Evolutionary conservation across 495 filamentous ascomycete species (phyloP), one percentile per base, ranked within the genome.

Genomic region (Aspergillus conjunctus): DNA sequence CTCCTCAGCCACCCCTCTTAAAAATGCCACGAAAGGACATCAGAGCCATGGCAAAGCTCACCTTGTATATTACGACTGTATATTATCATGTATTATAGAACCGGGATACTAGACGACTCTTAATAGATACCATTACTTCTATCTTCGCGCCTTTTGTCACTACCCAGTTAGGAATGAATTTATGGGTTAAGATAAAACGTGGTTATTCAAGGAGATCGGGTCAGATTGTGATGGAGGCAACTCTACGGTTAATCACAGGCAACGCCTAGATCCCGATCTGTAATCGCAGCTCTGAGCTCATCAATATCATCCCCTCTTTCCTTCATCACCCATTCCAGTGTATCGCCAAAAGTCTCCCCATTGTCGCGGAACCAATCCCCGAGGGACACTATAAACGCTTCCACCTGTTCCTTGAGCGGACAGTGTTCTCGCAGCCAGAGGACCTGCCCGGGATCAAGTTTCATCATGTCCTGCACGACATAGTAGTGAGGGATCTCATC

Each of bases 331-430:
- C 64, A 74, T 39, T 71, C 68, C 20, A 81, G 54, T 1, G 80
- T 83, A 67, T 83, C 79, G 0, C 67, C 76, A 57, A 83, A 82
- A 32, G 85, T 88, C 70, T 87, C 82, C 7, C 85, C 85, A 61
- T 88, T 88, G 60, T 87, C 80, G 48, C 79, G 80, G 58, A 87
- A 88, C 85, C 85, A 88, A 31, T 84, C 83, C 3, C 84, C 85
- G 33, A 81, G 58, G 0, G 73, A 71, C 10, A 69, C 65, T 6
- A 88, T 73, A 66, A 75, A 87, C 1, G 60, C 66, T 63, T 87
- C 80, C 12, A 87, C 84, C 63, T 81, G 75, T 49, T 76, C 71
- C 66, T 85, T 87, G 18, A 79, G 58, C 48, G 73, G 75, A 14
- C 80, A 79, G 62, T 81, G 73, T 49, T 84, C 77, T 41, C 80